Conservation (phyloP, 208 protist genomes). For the Trypanosoma scelopori region DNA sequence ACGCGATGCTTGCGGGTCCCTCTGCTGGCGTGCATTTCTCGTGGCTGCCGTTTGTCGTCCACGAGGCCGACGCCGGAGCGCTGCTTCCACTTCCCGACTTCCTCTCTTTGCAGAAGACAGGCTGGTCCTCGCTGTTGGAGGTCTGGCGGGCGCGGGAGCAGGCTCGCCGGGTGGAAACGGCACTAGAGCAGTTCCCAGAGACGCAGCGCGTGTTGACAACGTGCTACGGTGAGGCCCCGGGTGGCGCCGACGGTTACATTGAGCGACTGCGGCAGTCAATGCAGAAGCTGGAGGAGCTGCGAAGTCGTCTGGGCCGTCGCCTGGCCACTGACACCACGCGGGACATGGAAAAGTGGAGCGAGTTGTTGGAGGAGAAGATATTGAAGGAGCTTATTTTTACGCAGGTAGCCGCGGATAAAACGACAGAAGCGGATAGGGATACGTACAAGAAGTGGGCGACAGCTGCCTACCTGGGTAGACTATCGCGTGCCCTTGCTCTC, state of each 20-base stretch:
- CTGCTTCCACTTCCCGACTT: slow-evolving; percentile 46
- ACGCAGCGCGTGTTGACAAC: slow-evolving; percentile 55
- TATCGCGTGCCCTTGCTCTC: slow-evolving; percentile 46
- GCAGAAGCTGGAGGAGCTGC: slow-evolving; percentile 56
- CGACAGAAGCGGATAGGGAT: slow-evolving; percentile 19
- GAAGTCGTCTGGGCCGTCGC: slow-evolving; percentile 58
- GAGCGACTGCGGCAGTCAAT: slow-evolving; percentile 34
- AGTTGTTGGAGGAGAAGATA: slow-evolving; percentile 39
- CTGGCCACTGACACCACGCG: slow-evolving; percentile 58
- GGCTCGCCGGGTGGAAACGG: slow-evolving; percentile 26
- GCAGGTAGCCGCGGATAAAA: slow-evolving; percentile 29
- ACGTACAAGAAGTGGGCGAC: slow-evolving; percentile 39
- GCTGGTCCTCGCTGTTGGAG: slow-evolving; percentile 39
- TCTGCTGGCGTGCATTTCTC: slow-evolving; percentile 44
- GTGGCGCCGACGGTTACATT: slow-evolving; percentile 51
- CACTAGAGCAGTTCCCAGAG: slow-evolving; percentile 42
- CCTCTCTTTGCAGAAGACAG: slow-evolving; percentile 29
- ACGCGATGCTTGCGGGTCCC: slow-evolving; percentile 45
- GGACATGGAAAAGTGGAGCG: slow-evolving; percentile 51
- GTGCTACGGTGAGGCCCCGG: slow-evolving; percentile 61
- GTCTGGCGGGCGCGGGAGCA: slow-evolving; percentile 48
- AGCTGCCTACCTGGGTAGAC: slow-evolving; percentile 11
- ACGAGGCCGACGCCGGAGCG: slow-evolving; percentile 32
- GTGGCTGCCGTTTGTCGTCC: slow-evolving; percentile 59
- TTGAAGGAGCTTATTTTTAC: slow-evolving; percentile 52